phyloP scores from a whole-genome alignment of 2,329 filamentous ascomycete genomes.

The Alternaria panax region DNA sequence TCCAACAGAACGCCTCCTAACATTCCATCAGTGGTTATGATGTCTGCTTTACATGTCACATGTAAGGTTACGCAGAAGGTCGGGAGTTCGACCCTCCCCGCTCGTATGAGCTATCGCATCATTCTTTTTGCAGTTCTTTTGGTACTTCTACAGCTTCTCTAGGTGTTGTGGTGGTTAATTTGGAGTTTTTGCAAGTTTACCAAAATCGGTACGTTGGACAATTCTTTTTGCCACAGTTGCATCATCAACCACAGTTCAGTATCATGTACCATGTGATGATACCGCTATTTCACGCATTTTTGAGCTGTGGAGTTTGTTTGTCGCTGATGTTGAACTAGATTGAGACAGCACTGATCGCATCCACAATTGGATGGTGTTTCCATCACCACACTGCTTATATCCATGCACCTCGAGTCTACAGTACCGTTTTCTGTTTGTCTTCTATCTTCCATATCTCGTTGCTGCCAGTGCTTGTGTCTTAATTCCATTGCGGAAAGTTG shows the following conservation, averaged over 20 bases:
- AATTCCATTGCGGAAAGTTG: neutral
- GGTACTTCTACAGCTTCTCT: neutral
- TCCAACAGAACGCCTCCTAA: too few species aligned
- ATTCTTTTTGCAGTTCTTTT: conserved; percentile 26
- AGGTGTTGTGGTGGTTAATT: neutral
- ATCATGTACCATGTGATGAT: too few species aligned
- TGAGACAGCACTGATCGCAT: too few species aligned
- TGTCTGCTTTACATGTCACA: conserved; percentile 48
- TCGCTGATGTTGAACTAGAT: too few species aligned
- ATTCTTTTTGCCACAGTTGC: neutral
- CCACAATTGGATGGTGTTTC: too few species aligned
- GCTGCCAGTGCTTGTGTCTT: neutral
- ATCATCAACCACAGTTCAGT: neutral
- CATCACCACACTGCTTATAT: too few species aligned
- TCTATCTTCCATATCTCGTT: neutral
- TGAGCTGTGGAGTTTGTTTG: too few species aligned
- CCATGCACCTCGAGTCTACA: too few species aligned
- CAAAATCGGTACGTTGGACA: neutral
- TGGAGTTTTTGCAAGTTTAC: neutral
- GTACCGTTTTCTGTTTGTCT: neutral
- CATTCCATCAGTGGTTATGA: conserved; percentile 52
- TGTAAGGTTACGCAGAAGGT: conserved; percentile 46
- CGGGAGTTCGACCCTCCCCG: conserved; percentile 49
- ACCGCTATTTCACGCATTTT: too few species aligned
- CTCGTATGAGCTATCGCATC: conserved; percentile 32